These are phyloP conservation scores for Basidiobolus meristosporus DNA, from an alignment of 371 early-diverging fungal species.

Conservation along the genomic window DNA sequence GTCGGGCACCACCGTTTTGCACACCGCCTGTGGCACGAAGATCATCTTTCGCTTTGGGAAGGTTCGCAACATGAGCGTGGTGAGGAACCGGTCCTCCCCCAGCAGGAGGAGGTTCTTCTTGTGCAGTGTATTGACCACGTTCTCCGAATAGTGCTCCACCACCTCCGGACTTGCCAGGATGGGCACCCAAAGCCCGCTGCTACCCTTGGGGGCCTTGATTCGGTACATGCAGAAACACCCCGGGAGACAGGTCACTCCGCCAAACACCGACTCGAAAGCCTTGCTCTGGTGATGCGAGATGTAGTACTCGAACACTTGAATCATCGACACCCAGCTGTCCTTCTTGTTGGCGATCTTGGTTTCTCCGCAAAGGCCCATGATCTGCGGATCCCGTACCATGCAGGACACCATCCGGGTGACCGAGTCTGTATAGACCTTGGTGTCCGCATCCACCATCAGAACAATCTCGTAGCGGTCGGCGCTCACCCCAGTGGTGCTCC, in stretches of 20 bases:
- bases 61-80: slow-evolving; percentile 93
- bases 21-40: slow-evolving; percentile 93
- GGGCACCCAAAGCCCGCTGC: slow-evolving; percentile 67
- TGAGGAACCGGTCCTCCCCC: slow-evolving; percentile 97
- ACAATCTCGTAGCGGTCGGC: slow-evolving; percentile 73
- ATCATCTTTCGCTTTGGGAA: slow-evolving; percentile 95
- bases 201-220: slow-evolving; percentile 62
- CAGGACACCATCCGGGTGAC: slow-evolving; percentile 50
- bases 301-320: slow-evolving; percentile 94
- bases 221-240: slow-evolving; percentile 96
- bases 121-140: slow-evolving; percentile 94
- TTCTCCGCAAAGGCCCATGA: slow-evolving; percentile 71
- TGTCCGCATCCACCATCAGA: slow-evolving; percentile 96
- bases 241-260: slow-evolving; percentile 92
- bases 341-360: slow-evolving; percentile 78
- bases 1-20: slow-evolving; percentile 96
- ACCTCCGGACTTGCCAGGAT: slow-evolving; percentile 84
- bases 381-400: slow-evolving; percentile 50
- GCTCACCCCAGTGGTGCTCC: slow-evolving; percentile 55
- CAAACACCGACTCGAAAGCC: slow-evolving; percentile 89
- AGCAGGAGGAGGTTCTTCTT: slow-evolving; percentile 93
- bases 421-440: slow-evolving; percentile 61
- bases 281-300: slow-evolving; percentile 86
- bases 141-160: slow-evolving; percentile 90
- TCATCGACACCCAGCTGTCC: slow-evolving; percentile 70